Evolutionary conservation across 495 filamentous ascomycete species (phyloP).

Genomic region (Aspergillus diversus): DNA sequence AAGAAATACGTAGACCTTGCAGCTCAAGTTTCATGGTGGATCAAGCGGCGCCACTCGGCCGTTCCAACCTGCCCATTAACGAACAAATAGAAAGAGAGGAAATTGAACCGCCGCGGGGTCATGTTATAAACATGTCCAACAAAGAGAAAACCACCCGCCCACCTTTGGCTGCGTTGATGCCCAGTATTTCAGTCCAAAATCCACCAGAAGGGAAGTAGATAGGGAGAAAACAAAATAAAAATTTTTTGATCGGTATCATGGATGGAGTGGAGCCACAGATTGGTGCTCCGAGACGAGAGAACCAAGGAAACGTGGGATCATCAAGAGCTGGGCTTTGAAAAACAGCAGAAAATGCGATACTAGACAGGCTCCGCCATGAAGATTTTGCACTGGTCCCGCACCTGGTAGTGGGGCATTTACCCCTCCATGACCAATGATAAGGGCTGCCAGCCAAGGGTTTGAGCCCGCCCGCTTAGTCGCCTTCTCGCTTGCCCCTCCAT

Average conservation of each 20-base stretch:
- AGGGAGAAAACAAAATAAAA: conserved; percentile 27
- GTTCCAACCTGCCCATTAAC: conserved; percentile 21
- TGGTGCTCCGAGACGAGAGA: conserved; percentile 23
- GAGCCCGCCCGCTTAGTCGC: conserved; percentile 47
- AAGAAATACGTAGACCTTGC: conserved; percentile 18
- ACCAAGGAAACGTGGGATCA: conserved; percentile 35
- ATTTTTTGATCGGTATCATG: conserved; percentile 32
- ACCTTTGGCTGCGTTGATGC: conserved; percentile 48
- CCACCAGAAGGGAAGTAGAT: conserved; percentile 19
- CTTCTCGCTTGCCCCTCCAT: conserved; percentile 57
- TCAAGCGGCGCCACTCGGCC: conserved; percentile 28
- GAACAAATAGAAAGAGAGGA: conserved; percentile 24
- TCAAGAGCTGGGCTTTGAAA: conserved; percentile 20
- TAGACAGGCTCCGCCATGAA: conserved; percentile 33
- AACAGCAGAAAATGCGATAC: conserved; percentile 10
- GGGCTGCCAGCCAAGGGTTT: conserved; percentile 39
- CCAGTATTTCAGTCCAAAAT: conserved; percentile 37
- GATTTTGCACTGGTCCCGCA: conserved; percentile 43
- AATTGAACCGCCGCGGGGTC: conserved; percentile 33
- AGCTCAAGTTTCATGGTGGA: conserved; percentile 22
- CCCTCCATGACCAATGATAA: conserved; percentile 37
- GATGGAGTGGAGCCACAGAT: conserved; percentile 18
- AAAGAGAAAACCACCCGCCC: conserved; percentile 27
- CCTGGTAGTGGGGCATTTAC: conserved; percentile 29
- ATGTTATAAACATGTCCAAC: conserved; percentile 32